Percentiles rank a stretch among this genome's conserved stretches.
Conservation (phyloP, 164 flowering plant genomes). For the Vitis rupestris region DNA sequence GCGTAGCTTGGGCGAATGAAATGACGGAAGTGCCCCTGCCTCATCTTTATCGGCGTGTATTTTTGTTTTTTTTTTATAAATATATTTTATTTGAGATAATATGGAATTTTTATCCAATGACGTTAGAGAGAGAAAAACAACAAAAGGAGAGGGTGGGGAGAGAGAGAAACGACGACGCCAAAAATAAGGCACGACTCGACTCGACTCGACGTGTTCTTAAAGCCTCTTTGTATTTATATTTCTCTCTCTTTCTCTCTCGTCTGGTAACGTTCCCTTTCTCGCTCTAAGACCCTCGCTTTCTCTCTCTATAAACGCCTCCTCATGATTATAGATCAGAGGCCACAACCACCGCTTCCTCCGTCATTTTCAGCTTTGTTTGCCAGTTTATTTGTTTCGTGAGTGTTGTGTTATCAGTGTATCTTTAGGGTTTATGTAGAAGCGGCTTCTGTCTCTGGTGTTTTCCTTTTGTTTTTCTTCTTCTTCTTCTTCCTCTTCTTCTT, state of each 20-base stretch:
- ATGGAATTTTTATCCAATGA: conserved; percentile 10
- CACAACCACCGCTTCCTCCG: background rate
- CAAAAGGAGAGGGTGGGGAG: background rate
- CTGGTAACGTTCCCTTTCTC: background rate
- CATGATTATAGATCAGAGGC: conserved; percentile 23
- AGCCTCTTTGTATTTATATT: conserved; percentile 3
- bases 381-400: no score
- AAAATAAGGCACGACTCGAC: conserved; percentile 23
- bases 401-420: background rate
- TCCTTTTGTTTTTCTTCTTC: conserved; percentile 16
- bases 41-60: no score
- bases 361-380: background rate
- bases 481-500: conserved; percentile 5
- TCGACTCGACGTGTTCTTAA: conserved; percentile 23
- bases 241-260: conserved; percentile 1
- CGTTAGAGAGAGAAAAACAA: conserved; percentile 5
- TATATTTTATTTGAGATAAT: background rate
- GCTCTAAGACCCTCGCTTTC: background rate
- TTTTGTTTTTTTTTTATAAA: no score
- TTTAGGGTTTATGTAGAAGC: conserved; percentile 5
- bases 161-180: conserved; percentile 19
- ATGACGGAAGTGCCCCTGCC: conserved; percentile 1
- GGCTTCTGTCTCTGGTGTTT: background rate
- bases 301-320: background rate
- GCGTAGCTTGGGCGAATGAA: background rate